Evolutionary conservation across 1,284 basidiomycete genomes (phyloP).

Genomic region (Spongiforma sp.): DNA sequence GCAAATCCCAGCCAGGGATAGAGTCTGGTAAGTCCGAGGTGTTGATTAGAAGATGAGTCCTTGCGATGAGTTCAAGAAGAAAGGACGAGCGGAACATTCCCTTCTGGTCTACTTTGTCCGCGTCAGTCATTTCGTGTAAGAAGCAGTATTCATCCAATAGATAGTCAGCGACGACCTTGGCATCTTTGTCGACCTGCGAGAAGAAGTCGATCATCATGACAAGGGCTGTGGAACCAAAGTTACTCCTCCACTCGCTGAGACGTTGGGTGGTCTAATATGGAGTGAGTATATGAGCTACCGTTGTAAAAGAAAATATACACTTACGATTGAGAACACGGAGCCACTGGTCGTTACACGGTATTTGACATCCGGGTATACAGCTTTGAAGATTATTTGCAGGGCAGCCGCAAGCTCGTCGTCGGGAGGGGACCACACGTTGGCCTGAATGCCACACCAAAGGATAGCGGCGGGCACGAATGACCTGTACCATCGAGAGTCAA

Average conservation of each 20-base stretch:
- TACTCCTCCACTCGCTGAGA: slow-evolving; percentile 12
- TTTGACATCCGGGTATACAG: slow-evolving; percentile 3
- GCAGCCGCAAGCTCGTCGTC: background rate
- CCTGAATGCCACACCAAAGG: background rate
- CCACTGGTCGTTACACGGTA: slow-evolving; percentile 1
- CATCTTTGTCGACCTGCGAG: background rate
- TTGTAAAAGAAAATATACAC: background rate
- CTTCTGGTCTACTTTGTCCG: background rate
- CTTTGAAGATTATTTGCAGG: slow-evolving; percentile 1
- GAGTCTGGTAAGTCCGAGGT: background rate
- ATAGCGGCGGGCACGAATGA: background rate
- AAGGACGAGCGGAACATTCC: background rate
- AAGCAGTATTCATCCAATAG: background rate
- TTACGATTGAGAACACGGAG: slow-evolving; percentile 5
- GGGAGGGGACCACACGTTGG: background rate
- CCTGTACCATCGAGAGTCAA: background rate
- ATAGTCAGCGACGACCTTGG: background rate
- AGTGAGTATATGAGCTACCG: background rate
- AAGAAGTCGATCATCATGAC: slow-evolving; percentile 11
- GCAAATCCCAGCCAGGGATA: background rate
- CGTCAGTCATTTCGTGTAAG: background rate
- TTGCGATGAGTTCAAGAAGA: background rate
- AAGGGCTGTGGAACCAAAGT: slow-evolving; percentile 11
- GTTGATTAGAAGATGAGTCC: background rate
- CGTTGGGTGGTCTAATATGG: slow-evolving; percentile 1